phyloP scores from a whole-genome alignment of 345 rosid species.

The Erodium maritimum region DNA sequence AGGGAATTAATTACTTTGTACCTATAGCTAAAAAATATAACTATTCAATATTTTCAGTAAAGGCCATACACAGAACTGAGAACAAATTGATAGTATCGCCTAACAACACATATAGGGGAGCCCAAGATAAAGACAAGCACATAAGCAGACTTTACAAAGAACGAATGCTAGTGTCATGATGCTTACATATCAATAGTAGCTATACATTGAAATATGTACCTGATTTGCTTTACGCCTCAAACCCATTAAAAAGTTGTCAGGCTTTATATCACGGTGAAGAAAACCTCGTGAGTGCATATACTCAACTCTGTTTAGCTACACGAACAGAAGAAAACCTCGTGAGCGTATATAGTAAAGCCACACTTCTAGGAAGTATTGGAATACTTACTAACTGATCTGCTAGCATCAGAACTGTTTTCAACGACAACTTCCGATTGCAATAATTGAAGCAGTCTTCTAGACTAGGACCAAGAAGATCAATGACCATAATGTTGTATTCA shows the following conservation, averaged over 20 bases:
- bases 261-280: conserved; percentile 91
- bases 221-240: conserved; percentile 91
- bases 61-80: background rate
- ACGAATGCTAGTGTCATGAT: too few species aligned
- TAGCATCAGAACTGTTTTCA: conserved; percentile 85
- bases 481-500: conserved; percentile 78
- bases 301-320: conserved; percentile 76
- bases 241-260: conserved; percentile 88
- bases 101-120: background rate
- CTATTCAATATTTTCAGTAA: too few species aligned
- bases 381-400: conserved; percentile 79
- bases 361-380: conserved; percentile 1
- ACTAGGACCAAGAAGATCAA: conserved; percentile 91
- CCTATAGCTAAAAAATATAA: too few species aligned
- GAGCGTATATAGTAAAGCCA: conserved; percentile 7
- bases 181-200: too few species aligned
- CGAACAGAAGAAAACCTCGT: conserved; percentile 4
- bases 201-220: conserved; percentile 19
- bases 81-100: background rate
- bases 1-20: too few species aligned
- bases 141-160: background rate
- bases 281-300: conserved; percentile 83
- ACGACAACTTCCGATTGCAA: conserved; percentile 61
- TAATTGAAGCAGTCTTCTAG: conserved; percentile 85
- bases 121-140: background rate